Evolutionary conservation across 164 flowering plant genomes (phyloP).

Genomic region (Malania oleifera): DNA sequence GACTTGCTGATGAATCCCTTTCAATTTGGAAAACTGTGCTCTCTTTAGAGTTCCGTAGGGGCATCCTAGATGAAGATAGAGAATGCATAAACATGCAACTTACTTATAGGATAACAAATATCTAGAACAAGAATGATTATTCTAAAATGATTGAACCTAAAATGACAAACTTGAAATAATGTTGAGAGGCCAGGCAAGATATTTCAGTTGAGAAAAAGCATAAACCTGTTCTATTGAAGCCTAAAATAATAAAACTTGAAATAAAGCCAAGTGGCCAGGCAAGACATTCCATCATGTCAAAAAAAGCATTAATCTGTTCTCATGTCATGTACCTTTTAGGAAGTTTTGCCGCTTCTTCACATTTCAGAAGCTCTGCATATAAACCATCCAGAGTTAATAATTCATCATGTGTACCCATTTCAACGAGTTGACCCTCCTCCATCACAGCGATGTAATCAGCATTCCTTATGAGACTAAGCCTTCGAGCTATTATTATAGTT

Average conservation of each 20-base stretch:
- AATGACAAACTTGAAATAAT: no score
- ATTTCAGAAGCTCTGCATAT: constrained; percentile 87
- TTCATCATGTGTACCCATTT: constrained; percentile 99
- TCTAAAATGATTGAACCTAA: no score
- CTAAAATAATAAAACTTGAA: neutral
- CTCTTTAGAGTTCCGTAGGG: constrained; percentile 63
- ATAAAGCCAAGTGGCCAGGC: neutral
- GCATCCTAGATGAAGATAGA: constrained; percentile 54
- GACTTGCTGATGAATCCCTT: constrained; percentile 73
- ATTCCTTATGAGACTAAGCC: constrained; percentile 86
- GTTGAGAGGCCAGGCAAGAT: no score
- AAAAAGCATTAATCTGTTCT: neutral
- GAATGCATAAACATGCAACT: neutral
- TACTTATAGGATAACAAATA: neutral
- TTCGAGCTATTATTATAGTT: constrained; percentile 90
- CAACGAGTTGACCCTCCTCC: constrained; percentile 99
- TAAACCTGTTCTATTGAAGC: no score
- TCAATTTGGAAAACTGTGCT: constrained; percentile 72
- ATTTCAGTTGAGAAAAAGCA: no score
- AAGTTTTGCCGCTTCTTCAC: constrained; percentile 72
- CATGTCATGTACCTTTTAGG: constrained; percentile 44
- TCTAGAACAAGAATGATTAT: neutral
- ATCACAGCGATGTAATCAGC: constrained; percentile 99
- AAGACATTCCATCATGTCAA: neutral
- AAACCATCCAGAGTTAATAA: constrained; percentile 64